Evolutionary conservation across 352 stramenopile species (phyloP), one percentile per base, ranked within the genome.

Genomic region (Salisapilia sapeloensis): DNA sequence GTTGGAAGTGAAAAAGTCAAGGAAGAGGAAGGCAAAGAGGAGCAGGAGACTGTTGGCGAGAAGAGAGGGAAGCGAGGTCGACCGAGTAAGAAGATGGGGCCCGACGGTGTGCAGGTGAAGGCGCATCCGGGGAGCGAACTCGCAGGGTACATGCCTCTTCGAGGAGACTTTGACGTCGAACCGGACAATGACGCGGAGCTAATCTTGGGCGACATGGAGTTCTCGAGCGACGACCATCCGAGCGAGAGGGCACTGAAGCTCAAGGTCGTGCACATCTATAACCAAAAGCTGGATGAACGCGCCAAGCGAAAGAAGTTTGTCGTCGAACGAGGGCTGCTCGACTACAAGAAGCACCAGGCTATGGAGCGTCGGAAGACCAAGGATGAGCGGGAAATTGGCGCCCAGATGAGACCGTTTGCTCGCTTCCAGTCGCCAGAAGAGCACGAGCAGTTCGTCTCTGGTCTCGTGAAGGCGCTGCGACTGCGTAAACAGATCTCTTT

Each of bases 141-240:
- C 10, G 72, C 81, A 0, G 94, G 94, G 12, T 98, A 97, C 58
- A 97, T 97, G 85, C 92, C 93, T 6, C 69, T 96, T 16, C 84
- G 94, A 38, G 83, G 89, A 7, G 92, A 98, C 43, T 98, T 97
- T 65, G 94, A 98, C 40, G 81, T 97, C 22, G 94, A 98, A 62
- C 96, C 94, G 54, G 87, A 98, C 36, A 97, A 98, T 42, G 92
- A 98, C 31, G 93, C 93, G 1, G 94, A 98, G 57, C 35, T 95
- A 31, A 83, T 96, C 21, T 48, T 98, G 16, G 84, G 85, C 6
- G 92, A 98, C 52, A 97, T 98, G 81, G 90, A 97, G 40, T 78
- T 86, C 13, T 66, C 79, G 6, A 91, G 97, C n/a, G 70, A 69
- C 24, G 72, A 93, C 35, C 70, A 92, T 37, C 60, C 72, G n/a